Evolutionary conservation across 2,329 filamentous ascomycete genomes (phyloP), one percentile per base, ranked within the genome.

Genomic region (Colletotrichum acutatum): DNA sequence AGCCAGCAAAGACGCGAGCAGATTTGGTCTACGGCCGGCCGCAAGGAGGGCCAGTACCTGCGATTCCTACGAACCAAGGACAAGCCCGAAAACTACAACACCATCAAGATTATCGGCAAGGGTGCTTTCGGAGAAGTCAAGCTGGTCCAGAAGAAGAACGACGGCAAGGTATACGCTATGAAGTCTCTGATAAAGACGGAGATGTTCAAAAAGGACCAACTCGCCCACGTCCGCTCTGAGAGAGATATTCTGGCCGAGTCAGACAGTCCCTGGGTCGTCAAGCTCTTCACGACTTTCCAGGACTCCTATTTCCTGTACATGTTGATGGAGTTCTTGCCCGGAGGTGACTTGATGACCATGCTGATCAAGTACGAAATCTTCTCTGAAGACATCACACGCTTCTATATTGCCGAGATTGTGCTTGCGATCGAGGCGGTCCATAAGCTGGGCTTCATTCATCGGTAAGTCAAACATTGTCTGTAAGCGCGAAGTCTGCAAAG

Each of bases 361-460:
- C 88, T 99, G 77, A 99, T 99, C 87, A 99, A 98, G 88, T 99
- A 99, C 80, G 97, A 99, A 83, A 98, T 99, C 82, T 99, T 99
- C 83, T 97, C 95, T 0, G 96, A 98, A 83, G 97, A 99, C 77
- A 98, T 99, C 77, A 99, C 97, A 34, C 92, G 97, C 22, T 99
- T 99, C 84, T 99, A 99, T 84, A 99, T 99, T 90, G 97, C 97
- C 28, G 96, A 99, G 83, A 96, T 98, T 78, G 94, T 98, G 28
- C 89, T 98, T 80, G 97, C 97, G n/a, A 98, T 99, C 77, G 97
- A 99, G 81, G 97, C 97, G 16, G 97, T 99, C 54, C 97, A 99
- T 84, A 98, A 97, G 83, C 90, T 98, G 76, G 97, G 97, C 74
- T 99, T 98, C 85, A 97, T 99, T 75, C 97, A 99, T 87, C 95